phyloP scores from a whole-genome alignment of 306 rosid genomes.

The Pyrus betulifolia region DNA sequence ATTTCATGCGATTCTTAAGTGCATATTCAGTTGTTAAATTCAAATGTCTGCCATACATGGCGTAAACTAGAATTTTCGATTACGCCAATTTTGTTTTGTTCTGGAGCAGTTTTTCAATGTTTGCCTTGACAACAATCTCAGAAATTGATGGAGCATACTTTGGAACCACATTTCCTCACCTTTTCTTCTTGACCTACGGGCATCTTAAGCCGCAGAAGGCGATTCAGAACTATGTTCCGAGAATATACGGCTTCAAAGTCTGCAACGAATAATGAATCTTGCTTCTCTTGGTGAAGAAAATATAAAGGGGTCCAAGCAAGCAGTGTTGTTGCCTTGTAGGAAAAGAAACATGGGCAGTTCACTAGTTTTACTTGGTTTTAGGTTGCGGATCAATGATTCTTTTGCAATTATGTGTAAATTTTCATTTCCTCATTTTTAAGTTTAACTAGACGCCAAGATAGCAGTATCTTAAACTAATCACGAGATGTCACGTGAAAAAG shows the following conservation, averaged over 20 bases:
- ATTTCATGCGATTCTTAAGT: not conserved
- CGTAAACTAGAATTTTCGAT: not conserved
- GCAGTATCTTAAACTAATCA: not conserved
- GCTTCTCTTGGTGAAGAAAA: not conserved
- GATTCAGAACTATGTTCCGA: constrained; percentile 39
- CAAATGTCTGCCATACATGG: no score
- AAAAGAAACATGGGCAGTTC: not conserved
- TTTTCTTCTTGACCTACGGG: constrained; percentile 48
- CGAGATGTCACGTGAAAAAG: no score
- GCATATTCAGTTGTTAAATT: no score
- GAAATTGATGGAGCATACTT: constrained; percentile 69
- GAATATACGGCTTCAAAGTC: constrained; percentile 55
- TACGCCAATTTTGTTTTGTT: not conserved
- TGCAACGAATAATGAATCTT: constrained; percentile 16
- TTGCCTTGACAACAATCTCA: constrained; percentile 24
- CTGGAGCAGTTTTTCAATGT: not conserved
- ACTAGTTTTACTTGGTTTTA: not conserved
- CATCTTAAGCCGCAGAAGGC: constrained; percentile 51
- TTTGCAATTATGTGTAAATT: not conserved
- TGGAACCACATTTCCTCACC: constrained; percentile 60
- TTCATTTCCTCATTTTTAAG: not conserved
- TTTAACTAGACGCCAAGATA: not conserved
- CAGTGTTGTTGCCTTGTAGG: not conserved
- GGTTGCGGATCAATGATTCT: not conserved
- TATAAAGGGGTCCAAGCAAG: not conserved